A percentile compares a stretch with the other conserved stretches of the same genome.
Evolutionary conservation across 2,329 filamentous ascomycete species (phyloP).

Genomic region (Penicillium sp.): DNA sequence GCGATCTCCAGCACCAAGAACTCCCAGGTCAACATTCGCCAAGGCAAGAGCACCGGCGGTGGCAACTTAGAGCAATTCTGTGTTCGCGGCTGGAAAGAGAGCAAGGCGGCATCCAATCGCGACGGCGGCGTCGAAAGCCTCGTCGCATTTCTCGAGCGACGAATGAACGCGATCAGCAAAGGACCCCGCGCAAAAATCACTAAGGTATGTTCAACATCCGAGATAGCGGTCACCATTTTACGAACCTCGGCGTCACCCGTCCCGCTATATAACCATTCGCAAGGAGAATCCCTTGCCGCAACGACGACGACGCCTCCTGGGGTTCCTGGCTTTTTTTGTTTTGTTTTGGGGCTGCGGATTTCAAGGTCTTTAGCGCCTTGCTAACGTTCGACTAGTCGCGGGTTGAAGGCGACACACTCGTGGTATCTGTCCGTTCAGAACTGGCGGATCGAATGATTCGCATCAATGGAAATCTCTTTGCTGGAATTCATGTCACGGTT

Average conservation of each 20-base stretch:
- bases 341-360: constrained; percentile 40
- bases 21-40: constrained; percentile 41
- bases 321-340: constrained; percentile 33
- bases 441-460: constrained; percentile 64
- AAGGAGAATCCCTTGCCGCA: constrained; percentile 39
- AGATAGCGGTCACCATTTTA: constrained; percentile 42
- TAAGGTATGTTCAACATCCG: constrained; percentile 67
- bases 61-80: constrained; percentile 36
- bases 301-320: constrained; percentile 39
- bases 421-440: constrained; percentile 64
- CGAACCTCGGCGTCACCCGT: constrained; percentile 34
- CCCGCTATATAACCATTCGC: constrained; percentile 39
- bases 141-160: constrained; percentile 67
- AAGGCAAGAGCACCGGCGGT: constrained; percentile 31
- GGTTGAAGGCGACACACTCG: constrained; percentile 65
- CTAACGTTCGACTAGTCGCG: constrained; percentile 70
- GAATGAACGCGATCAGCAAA: constrained; percentile 55
- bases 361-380: constrained; percentile 54
- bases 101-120: constrained; percentile 64
- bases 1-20: constrained; percentile 33
- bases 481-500: constrained; percentile 58
- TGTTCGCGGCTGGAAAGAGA: constrained; percentile 63
- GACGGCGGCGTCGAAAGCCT: constrained; percentile 66
- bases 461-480: constrained; percentile 67
- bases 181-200: constrained; percentile 62